Evolutionary conservation across 768 basidiomycete species (phyloP).

Genomic region (Rhodocollybia butyracea): DNA sequence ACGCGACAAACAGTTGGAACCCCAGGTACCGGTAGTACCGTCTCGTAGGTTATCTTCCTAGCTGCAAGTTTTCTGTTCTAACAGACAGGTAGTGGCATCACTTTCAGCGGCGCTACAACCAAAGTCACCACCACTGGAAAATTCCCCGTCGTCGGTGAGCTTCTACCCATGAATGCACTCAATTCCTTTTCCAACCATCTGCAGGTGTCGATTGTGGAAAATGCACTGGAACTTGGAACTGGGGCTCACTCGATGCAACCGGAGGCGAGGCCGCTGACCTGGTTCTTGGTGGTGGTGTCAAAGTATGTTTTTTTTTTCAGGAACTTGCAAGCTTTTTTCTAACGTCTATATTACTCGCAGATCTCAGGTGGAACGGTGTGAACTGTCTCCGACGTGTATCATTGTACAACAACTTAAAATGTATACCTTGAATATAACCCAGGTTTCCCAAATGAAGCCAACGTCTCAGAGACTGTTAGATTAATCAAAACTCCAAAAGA

Average conservation of each 20-base stretch:
- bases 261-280: not conserved
- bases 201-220: not conserved
- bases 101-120: not conserved
- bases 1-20: conserved; percentile 28
- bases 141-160: not conserved
- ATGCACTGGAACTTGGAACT: not conserved
- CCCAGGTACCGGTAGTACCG: conserved; percentile 36
- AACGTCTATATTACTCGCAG: no score
- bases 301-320: not conserved
- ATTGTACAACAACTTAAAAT: no score
- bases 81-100: not conserved
- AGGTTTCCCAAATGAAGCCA: no score
- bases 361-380: no score
- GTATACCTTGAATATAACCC: no score
- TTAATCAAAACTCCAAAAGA: no score
- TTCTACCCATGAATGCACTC: not conserved
- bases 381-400: no score
- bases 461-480: no score
- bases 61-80: not conserved
- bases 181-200: not conserved
- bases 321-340: no score
- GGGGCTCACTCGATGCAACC: not conserved
- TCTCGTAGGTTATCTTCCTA: conserved; percentile 22
- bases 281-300: not conserved
- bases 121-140: not conserved